Conservation (phyloP, 305 asterid genomes). For the Fraxinus sp. region DNA sequence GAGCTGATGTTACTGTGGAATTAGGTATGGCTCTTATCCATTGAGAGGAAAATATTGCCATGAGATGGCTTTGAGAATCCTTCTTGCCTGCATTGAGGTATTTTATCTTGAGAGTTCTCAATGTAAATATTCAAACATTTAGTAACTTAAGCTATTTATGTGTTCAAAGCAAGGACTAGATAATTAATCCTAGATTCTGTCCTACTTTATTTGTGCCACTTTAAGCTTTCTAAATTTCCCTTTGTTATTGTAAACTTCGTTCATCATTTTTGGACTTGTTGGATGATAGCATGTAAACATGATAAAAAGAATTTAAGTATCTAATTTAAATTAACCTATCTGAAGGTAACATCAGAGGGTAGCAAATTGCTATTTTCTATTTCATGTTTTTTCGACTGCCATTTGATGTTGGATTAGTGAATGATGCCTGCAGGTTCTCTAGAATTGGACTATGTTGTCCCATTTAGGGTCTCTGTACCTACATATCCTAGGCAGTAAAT, state of each 20-base stretch:
- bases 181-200: background rate
- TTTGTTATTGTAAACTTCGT: background rate
- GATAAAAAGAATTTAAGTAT: background rate
- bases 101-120: conserved; percentile 12
- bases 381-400: background rate
- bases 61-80: conserved; percentile 94
- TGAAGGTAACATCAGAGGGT: background rate
- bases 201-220: background rate
- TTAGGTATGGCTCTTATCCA: conserved; percentile 92
- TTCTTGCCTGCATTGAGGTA: conserved; percentile 92
- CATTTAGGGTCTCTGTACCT: background rate
- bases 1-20: conserved; percentile 21
- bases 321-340: background rate
- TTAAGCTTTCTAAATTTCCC: background rate
- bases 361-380: background rate
- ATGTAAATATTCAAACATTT: background rate
- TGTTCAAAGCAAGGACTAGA: background rate
- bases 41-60: conserved; percentile 92
- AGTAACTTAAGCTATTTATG: conserved; percentile 1
- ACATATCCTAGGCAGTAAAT: background rate
- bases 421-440: background rate
- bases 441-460: background rate
- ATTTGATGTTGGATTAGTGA: background rate
- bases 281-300: background rate
- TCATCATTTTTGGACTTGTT: background rate